A percentile compares a stretch with the other conserved stretches of the same genome.
phyloP scores from a whole-genome alignment of 2,329 filamentous ascomycete species.

The Penicillium sp. region DNA sequence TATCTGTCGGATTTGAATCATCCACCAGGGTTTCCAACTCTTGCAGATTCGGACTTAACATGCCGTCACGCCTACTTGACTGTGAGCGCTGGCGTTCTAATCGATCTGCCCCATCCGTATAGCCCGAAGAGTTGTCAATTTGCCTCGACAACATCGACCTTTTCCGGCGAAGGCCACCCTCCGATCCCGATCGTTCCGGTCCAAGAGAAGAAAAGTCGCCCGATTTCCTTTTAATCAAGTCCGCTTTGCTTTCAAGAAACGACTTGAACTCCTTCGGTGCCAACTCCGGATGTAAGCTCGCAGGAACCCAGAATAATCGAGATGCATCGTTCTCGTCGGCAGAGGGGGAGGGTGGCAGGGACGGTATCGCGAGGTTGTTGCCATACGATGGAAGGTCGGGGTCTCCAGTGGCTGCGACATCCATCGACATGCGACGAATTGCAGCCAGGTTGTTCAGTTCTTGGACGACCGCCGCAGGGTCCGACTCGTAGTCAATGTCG shows the following conservation, averaged over 20 bases:
- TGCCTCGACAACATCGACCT: constrained; percentile 95
- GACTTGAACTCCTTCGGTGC: constrained; percentile 96
- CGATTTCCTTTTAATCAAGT: constrained; percentile 81
- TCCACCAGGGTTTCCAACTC: constrained; percentile 78
- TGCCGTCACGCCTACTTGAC: constrained; percentile 47
- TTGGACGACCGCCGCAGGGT: constrained; percentile 83
- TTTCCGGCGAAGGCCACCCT: constrained; percentile 70
- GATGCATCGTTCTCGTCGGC: constrained; percentile 81
- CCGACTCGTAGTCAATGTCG: constrained; percentile 83
- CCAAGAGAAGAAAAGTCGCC: constrained; percentile 62
- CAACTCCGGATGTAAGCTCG: constrained; percentile 87
- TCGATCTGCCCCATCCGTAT: constrained; percentile 78
- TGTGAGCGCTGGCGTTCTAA: constrained; percentile 70
- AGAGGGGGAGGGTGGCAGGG: constrained; percentile 43
- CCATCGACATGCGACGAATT: constrained; percentile 90
- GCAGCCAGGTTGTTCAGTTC: constrained; percentile 91
- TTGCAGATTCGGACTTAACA: constrained; percentile 62
- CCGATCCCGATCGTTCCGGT: constrained; percentile 53
- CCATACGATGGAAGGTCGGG: constrained; percentile 50
- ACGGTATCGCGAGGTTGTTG: constrained; percentile 41
- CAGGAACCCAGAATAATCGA: constrained; percentile 91
- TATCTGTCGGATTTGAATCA: constrained; percentile 69
- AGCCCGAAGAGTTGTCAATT: constrained; percentile 72
- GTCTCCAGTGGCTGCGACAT: constrained; percentile 66
- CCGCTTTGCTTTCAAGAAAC: constrained; percentile 89